phyloP scores from a whole-genome alignment of 2,329 filamentous ascomycete species.

The Aspergillus fijiensis region DNA sequence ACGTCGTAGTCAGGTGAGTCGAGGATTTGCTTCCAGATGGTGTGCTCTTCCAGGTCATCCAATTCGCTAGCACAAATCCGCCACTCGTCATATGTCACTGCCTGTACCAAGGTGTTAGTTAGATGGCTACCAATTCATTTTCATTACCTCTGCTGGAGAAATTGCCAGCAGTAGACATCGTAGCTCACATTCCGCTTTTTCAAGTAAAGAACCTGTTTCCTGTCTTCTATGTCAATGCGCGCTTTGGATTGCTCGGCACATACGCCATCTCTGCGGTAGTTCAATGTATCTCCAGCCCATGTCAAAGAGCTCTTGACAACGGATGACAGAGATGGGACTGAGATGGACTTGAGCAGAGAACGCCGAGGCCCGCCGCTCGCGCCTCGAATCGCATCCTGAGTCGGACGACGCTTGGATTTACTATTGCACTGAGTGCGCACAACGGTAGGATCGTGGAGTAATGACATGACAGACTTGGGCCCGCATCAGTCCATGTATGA shows the following conservation, averaged over 20 bases:
- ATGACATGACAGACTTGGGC: constrained; percentile 6
- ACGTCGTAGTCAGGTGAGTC: constrained; percentile 71
- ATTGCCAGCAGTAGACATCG: neutral
- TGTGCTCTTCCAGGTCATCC: constrained; percentile 75
- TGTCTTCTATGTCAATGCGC: constrained; percentile 53
- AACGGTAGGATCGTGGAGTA: constrained; percentile 11
- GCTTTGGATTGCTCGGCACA: constrained; percentile 52
- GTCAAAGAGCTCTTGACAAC: constrained; percentile 35
- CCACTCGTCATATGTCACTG: constrained; percentile 71
- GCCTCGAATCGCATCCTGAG: constrained; percentile 7
- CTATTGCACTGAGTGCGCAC: constrained; percentile 23
- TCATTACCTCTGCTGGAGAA: too few relatives aligned
- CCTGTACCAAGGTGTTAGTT: constrained; percentile 46
- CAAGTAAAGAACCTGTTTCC: constrained; percentile 62
- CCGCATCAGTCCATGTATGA: neutral
- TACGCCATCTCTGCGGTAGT: constrained; percentile 53
- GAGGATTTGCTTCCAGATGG: constrained; percentile 73
- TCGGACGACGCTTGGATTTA: constrained; percentile 19
- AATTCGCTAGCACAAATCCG: constrained; percentile 71
- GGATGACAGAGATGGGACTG: constrained; percentile 35
- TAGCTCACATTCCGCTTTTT: constrained; percentile 64
- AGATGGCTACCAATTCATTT: neutral
- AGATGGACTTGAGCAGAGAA: constrained; percentile 28
- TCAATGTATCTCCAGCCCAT: constrained; percentile 37
- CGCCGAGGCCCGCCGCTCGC: constrained; percentile 10